A percentile compares a stretch with the other conserved stretches of the same genome.
Conservation (phyloP, 108 stramenopile genomes). For the Chaetoceros tenuissimus region DNA sequence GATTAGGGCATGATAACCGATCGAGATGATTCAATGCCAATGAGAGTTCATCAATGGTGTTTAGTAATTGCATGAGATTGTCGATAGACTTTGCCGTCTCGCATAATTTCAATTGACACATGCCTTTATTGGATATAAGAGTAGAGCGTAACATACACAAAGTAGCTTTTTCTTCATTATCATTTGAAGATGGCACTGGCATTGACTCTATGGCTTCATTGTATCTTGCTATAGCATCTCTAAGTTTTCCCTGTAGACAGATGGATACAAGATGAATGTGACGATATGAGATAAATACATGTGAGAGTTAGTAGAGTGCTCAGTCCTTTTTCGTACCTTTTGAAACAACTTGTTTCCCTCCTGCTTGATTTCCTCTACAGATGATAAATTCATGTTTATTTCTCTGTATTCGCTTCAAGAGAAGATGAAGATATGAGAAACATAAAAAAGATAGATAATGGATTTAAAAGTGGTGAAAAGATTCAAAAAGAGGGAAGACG, state of each 20-base stretch:
- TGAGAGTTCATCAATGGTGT: slow-evolving; percentile 65
- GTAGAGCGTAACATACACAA: slow-evolving; percentile 25
- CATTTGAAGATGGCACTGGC: slow-evolving; percentile 10
- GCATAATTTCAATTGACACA: slow-evolving; percentile 50
- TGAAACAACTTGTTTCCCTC: slow-evolving; percentile 66
- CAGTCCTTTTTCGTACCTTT: slow-evolving; percentile 28
- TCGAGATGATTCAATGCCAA: slow-evolving; percentile 39
- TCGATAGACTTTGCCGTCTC: too few relatives aligned
- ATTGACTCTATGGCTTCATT: slow-evolving; percentile 36
- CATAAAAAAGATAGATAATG: too few relatives aligned
- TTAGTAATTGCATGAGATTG: slow-evolving; percentile 17
- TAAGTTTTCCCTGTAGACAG: too few relatives aligned
- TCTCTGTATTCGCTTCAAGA: too few relatives aligned
- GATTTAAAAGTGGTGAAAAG: too few relatives aligned
- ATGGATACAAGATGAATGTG: too few relatives aligned
- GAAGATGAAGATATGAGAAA: too few relatives aligned
- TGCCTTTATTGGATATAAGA: slow-evolving; percentile 68
- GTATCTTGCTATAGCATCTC: slow-evolving; percentile 35
- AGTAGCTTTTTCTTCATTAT: not conserved
- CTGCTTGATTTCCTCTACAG: slow-evolving; percentile 29
- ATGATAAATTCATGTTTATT: not conserved
- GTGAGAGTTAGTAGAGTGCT: too few relatives aligned
- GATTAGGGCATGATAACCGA: slow-evolving; percentile 1
- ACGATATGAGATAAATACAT: too few relatives aligned
- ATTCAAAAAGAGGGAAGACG: too few relatives aligned